phyloP scores from a whole-genome alignment of 1,284 basidiomycete genomes.

The Microbotryum silenes-acaulis region DNA sequence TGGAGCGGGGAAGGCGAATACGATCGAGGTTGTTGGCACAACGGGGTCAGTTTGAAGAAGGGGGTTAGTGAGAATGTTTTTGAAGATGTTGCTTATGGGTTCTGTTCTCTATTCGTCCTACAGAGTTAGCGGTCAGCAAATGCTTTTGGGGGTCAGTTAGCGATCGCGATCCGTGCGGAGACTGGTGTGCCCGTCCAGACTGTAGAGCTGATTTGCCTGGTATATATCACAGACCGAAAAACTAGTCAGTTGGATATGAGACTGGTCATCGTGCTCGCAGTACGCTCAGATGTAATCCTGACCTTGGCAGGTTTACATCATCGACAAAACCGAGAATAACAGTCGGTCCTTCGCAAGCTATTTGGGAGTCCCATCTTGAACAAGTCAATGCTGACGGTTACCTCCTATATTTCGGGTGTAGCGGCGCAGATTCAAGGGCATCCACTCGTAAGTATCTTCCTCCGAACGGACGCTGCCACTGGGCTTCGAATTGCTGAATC shows the following conservation, averaged over 20 bases:
- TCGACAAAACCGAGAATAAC: constrained; percentile 44
- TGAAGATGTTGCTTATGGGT: not conserved
- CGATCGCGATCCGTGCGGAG: not conserved
- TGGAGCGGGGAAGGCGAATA: constrained; percentile 20
- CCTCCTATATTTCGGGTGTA: not conserved
- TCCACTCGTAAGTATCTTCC: constrained; percentile 12
- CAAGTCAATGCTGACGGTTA: not conserved
- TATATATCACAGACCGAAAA: not conserved
- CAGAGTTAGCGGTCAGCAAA: not conserved
- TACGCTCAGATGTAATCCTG: not conserved
- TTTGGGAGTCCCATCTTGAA: constrained; percentile 3
- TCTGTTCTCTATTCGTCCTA: not conserved
- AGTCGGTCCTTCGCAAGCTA: constrained; percentile 16
- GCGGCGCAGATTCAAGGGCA: constrained; percentile 18
- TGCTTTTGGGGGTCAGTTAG: not conserved
- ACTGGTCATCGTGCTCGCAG: not conserved
- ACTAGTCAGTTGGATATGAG: not conserved
- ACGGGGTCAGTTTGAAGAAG: constrained; percentile 25
- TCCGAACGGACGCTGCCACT: not conserved
- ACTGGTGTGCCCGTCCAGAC: constrained; percentile 4
- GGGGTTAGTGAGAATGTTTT: not conserved
- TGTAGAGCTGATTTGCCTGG: not conserved
- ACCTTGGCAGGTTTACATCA: constrained; percentile 36
- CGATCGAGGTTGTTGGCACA: constrained; percentile 27
- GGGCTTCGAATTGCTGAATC: not conserved